Conservation (phyloP, 2,329 filamentous ascomycete species). For the Pseudogymnoascus verrucosus region DNA sequence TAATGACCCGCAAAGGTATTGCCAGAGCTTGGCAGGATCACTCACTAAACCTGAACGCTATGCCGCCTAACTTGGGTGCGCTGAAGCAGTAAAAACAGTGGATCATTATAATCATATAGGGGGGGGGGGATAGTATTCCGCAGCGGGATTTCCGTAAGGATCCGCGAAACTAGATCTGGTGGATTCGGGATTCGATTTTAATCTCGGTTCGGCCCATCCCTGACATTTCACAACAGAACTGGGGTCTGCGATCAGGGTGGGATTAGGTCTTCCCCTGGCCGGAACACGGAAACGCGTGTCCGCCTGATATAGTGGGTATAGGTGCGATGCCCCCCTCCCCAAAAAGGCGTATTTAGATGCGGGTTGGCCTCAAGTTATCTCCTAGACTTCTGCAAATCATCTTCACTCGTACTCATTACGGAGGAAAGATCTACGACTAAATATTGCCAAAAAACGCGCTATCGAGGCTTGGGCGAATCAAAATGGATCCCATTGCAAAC, state of each 20-base stretch:
- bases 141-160: neutral
- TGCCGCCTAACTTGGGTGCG: neutral
- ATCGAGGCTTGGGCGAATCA: neutral
- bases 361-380: neutral
- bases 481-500: neutral
- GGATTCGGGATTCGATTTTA: neutral
- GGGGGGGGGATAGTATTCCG: neutral
- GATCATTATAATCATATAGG: neutral
- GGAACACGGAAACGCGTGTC: neutral
- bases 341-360: neutral
- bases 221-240: neutral
- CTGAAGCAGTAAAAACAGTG: neutral
- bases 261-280: neutral
- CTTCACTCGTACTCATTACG: neutral
- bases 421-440: neutral
- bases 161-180: neutral
- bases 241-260: neutral
- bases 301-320: neutral
- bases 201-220: neutral
- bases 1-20: neutral
- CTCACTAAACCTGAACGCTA: neutral
- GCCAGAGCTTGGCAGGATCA: neutral
- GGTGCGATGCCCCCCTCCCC: neutral
- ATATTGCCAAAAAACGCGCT: neutral
- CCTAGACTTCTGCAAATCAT: neutral